Conservation (phyloP, 805 yeast species). For the Maudiozyma turicensis region DNA sequence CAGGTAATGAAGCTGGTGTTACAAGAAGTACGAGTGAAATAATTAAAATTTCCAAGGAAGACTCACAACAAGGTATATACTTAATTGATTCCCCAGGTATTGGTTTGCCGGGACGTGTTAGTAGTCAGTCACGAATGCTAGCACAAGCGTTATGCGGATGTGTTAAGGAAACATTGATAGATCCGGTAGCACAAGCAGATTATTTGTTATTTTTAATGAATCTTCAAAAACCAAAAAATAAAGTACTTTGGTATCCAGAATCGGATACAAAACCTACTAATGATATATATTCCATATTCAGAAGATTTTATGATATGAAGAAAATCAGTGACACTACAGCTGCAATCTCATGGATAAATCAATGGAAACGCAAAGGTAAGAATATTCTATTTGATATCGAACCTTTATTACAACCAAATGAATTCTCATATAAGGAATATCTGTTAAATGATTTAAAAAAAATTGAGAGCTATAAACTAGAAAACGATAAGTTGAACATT, state of each 20-base stretch:
- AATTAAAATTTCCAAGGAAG: conserved; percentile 39
- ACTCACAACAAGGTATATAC: conserved; percentile 29
- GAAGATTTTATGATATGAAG: conserved; percentile 30
- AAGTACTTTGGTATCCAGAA: conserved; percentile 8
- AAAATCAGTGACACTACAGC: conserved; percentile 54
- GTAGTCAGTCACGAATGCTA: conserved; percentile 60
- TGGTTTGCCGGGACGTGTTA: conserved; percentile 55
- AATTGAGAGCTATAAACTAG: conserved; percentile 4
- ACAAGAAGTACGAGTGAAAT: conserved; percentile 71
- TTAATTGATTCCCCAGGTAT: conserved; percentile 93
- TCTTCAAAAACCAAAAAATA: conserved; percentile 33
- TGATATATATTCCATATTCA: conserved; percentile 48
- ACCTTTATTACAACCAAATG: conserved; percentile 10
- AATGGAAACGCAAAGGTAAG: conserved; percentile 48
- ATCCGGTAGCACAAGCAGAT: conserved; percentile 81
- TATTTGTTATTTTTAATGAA: conserved; percentile 69
- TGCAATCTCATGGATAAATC: conserved; percentile 53
- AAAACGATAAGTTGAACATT: not conserved
- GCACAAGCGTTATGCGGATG: conserved; percentile 67
- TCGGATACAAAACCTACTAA: conserved; percentile 52
- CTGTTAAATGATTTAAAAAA: conserved; percentile 5
- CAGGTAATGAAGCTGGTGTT: conserved; percentile 87
- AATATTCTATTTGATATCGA: conserved; percentile 22
- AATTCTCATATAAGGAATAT: conserved; percentile 14
- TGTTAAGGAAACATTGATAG: conserved; percentile 57